Conservation (phyloP, 805 yeast species). For the Zygosaccharomyces lentus region DNA sequence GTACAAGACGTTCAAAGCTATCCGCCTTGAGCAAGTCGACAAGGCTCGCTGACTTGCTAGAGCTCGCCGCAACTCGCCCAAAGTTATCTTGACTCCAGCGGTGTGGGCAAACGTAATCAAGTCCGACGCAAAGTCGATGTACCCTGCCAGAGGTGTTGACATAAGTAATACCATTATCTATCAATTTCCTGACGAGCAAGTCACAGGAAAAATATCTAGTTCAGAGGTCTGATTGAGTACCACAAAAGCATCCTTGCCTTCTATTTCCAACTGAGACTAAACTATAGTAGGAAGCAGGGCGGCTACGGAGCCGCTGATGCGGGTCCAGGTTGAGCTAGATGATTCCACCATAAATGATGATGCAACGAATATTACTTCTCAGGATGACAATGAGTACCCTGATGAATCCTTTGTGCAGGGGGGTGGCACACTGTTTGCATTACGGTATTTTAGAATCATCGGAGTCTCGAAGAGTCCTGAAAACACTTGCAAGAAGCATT, state of each 20-base stretch:
- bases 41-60: conserved; percentile 94
- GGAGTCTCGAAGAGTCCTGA: conserved; percentile 97
- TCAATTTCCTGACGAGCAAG: conserved; percentile 84
- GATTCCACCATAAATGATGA: conserved; percentile 93
- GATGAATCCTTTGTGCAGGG: conserved; percentile 96
- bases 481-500: conserved; percentile 46
- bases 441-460: conserved; percentile 95
- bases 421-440: conserved; percentile 91
- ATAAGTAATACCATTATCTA: conserved; percentile 92
- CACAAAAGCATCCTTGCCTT: conserved; percentile 33
- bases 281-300: no score
- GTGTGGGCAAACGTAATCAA: conserved; percentile 93
- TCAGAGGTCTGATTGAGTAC: conserved; percentile 77
- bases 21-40: conserved; percentile 85
- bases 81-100: conserved; percentile 78
- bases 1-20: conserved; percentile 86
- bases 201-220: conserved; percentile 75
- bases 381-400: conserved; percentile 95
- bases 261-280: no score
- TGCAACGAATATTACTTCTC: conserved; percentile 82
- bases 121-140: no score
- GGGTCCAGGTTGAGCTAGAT: conserved; percentile 70
- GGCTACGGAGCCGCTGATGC: conserved; percentile 74
- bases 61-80: conserved; percentile 96
- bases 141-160: no score